These are phyloP conservation scores for Pseudomonodictys pantanalensis DNA, from an alignment of 495 filamentous ascomycete genomes.

Conservation along the genomic window DNA sequence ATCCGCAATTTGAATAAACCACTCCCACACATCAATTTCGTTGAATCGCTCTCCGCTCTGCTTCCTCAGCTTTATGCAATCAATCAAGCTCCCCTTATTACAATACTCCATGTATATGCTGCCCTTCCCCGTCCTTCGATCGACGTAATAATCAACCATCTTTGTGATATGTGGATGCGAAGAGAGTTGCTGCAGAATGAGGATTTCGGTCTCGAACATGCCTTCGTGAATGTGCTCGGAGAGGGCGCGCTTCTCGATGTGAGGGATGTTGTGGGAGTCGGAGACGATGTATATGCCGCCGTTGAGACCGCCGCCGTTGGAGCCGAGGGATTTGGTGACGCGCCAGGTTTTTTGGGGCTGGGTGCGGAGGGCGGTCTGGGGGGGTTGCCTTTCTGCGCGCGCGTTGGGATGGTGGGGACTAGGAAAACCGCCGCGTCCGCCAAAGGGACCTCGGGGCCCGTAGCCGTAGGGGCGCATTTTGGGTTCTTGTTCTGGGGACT, in stretches of 20 bases:
- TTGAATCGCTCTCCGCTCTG: background rate
- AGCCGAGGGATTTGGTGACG: background rate
- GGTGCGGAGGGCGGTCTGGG: background rate
- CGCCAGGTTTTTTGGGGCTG: background rate
- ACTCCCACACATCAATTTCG: slow-evolving; percentile 8
- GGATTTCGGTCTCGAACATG: background rate
- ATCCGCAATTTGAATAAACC: slow-evolving; percentile 2
- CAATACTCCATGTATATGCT: slow-evolving; percentile 14
- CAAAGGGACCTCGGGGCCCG: no score
- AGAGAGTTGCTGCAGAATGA: background rate
- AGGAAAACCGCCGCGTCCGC: no score
- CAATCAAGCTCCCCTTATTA: background rate
- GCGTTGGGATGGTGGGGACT: no score
- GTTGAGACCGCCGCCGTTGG: slow-evolving; percentile 10
- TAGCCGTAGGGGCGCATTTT: no score
- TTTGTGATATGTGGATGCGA: background rate
- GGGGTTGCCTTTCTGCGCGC: no score
- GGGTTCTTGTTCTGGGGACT: no score
- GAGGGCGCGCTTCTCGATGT: slow-evolving; percentile 5
- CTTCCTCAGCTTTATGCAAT: background rate
- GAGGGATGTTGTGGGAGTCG: background rate
- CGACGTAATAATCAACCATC: slow-evolving; percentile 3
- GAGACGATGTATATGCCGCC: slow-evolving; percentile 1
- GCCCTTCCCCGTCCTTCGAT: background rate
- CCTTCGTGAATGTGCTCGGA: background rate